Evolutionary conservation across 352 stramenopile species (phyloP).

Genomic region (Globisporangium orthogonon): DNA sequence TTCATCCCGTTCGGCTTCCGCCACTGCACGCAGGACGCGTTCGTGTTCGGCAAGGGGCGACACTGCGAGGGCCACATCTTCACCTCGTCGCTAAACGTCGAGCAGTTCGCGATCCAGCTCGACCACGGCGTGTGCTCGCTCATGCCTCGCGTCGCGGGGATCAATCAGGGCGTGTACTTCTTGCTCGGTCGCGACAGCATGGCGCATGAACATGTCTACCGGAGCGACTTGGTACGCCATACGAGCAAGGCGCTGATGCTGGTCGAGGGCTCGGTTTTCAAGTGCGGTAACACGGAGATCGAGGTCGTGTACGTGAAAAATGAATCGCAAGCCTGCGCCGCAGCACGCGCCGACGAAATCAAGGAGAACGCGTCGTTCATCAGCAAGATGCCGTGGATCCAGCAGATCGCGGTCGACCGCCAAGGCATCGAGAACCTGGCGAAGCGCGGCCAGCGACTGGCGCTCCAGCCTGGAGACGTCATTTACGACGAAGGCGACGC

Average conservation of each 20-base stretch:
- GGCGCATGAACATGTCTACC: conserved; percentile 22
- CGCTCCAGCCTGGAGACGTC: conserved; percentile 30
- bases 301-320: conserved; percentile 61
- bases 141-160: conserved; percentile 42
- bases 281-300: conserved; percentile 45
- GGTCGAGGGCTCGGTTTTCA: conserved; percentile 59
- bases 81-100: conserved; percentile 43
- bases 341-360: conserved; percentile 27
- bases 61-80: conserved; percentile 54
- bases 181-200: conserved; percentile 48
- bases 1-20: conserved; percentile 57
- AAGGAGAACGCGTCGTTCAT: conserved; percentile 36
- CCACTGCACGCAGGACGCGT: conserved; percentile 27
- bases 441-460: conserved; percentile 32
- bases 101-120: conserved; percentile 65
- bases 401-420: conserved; percentile 44
- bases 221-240: conserved; percentile 42
- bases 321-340: conserved; percentile 7
- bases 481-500: conserved; percentile 58
- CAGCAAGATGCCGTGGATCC: conserved; percentile 46
- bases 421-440: conserved; percentile 45
- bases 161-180: conserved; percentile 72
- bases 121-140: conserved; percentile 51
- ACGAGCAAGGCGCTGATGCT: conserved; percentile 72
- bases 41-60: conserved; percentile 53